Percentiles rank a stretch among this genome's conserved stretches.
Evolutionary conservation across 2,329 filamentous ascomycete species (phyloP).

Genomic region (Alternaria hordeiaustralica): DNA sequence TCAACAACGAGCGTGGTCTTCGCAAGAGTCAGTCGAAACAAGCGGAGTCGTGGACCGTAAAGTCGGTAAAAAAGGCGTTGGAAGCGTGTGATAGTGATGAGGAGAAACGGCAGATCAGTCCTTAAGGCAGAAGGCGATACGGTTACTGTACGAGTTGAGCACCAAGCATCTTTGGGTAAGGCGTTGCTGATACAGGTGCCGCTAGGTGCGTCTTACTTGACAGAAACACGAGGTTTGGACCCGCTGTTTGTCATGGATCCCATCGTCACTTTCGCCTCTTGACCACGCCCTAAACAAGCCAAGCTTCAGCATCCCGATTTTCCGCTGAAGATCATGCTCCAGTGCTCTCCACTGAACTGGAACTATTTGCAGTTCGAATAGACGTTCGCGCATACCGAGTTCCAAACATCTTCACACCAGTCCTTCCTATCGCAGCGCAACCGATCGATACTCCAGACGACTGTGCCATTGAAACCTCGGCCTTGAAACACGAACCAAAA

Average conservation of each 20-base stretch:
- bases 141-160: neutral
- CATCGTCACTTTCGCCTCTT: constrained; percentile 10
- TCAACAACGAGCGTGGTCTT: neutral
- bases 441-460: neutral
- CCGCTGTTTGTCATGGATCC: constrained; percentile 3
- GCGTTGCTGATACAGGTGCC: constrained; percentile 18
- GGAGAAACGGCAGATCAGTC: constrained; percentile 8
- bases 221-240: constrained; percentile 21
- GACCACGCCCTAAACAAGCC: neutral
- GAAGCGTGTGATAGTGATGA: neutral
- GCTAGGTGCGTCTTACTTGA: constrained; percentile 13
- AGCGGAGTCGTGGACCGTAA: neutral
- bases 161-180: neutral
- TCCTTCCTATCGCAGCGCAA: neutral
- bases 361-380: neutral
- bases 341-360: neutral
- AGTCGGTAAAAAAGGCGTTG: neutral
- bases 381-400: neutral
- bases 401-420: neutral
- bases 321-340: constrained; percentile 9
- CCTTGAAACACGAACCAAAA: neutral
- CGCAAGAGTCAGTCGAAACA: constrained; percentile 3
- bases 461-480: neutral
- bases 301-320: constrained; percentile 7
- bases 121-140: constrained; percentile 23